Base-by-base conservation (phyloP, 2,329 filamentous ascomycete genomes). In the Aureobasidium uvarum region DNA sequence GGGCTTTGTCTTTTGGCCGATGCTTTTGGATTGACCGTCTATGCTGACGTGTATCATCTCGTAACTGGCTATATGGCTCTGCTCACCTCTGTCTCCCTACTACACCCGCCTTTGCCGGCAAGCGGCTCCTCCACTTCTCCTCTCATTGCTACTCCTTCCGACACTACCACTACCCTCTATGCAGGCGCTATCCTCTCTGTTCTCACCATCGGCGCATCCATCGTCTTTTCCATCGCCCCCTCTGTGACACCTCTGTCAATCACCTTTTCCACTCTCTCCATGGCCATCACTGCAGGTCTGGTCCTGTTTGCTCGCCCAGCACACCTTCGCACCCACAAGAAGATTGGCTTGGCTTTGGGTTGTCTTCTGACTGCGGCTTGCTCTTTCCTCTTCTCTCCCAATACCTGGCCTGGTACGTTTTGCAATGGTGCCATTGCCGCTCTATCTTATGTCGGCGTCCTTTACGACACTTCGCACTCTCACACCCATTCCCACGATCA, bases 41-140 rank as follows among this genome's bases (percentile, higher is more conserved):
- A 68, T 28, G 70, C 70, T 2, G 68, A 72, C 1, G 41, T 65
- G 33, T 62, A 68, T 10, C 68, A 76, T 36, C 75, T 79, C 1
- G 33, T 80, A 13, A 66, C 80, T 43, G 83, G 83, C 33, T 83
- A 84, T 67, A 51, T 79, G 31, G 78, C 81, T 23, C 72, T 85
- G 62, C 68, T 77, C 41, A 67, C 75, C 16, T 82, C 82, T 0
- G 71, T 83, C 5, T 75, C 83, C 41, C 71, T 79, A 11, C 69
- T 83, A n/a, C 80, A 80, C n/a, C 81, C 80, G 18, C 81, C 82
- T 36, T 78, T 84, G 41, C 75, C 76, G 23, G 69, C 66, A 6
- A 62, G 45, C 36, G 64, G 55, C 55, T 50, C 55, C 11, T 58
- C 58, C 6, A 54, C 65, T 2, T 66, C 65, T 8, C 51, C 51